A percentile compares a stretch with the other conserved stretches of the same genome.
phyloP scores from a whole-genome alignment of 257 asterid species.

The Ilex aquifolium region DNA sequence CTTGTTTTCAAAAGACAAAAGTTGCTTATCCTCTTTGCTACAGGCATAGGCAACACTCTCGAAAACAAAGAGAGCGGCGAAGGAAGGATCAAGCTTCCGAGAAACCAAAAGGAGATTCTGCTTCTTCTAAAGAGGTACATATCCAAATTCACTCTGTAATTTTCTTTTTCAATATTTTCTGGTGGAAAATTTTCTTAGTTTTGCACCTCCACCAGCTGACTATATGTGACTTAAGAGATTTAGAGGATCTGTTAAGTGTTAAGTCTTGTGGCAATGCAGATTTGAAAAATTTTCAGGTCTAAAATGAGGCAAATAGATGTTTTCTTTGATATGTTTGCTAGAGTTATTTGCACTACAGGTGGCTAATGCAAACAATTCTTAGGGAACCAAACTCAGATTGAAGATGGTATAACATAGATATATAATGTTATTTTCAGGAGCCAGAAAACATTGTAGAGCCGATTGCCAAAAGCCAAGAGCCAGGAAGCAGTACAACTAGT shows the following conservation, averaged over 20 bases:
- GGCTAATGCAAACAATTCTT: background rate
- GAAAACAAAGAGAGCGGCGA: constrained; percentile 35
- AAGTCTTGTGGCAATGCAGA: too few relatives aligned
- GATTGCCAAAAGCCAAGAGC: constrained; percentile 34
- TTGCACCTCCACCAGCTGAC: too few relatives aligned
- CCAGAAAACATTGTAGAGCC: constrained; percentile 29
- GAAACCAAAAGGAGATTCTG: constrained; percentile 11
- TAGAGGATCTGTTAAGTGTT: too few relatives aligned
- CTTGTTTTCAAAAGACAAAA: constrained; percentile 6
- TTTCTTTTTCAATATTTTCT: too few relatives aligned
- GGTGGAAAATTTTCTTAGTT: background rate
- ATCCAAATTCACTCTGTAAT: background rate
- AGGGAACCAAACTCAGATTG: background rate
- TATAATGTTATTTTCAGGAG: constrained; percentile 26
- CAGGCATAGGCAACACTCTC: constrained; percentile 35
- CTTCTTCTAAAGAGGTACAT: constrained; percentile 30
- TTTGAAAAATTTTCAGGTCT: background rate
- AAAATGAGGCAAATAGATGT: too few relatives aligned
- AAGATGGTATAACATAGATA: background rate
- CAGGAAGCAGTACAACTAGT: constrained; percentile 58
- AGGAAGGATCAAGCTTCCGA: constrained; percentile 27
- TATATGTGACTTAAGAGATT: too few relatives aligned
- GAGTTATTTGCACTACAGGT: background rate
- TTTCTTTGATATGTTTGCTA: too few relatives aligned
- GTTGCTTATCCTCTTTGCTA: constrained; percentile 39